Conservation (phyloP, 2,329 filamentous ascomycete species). For the Scopulariopsis brevicaulis region DNA sequence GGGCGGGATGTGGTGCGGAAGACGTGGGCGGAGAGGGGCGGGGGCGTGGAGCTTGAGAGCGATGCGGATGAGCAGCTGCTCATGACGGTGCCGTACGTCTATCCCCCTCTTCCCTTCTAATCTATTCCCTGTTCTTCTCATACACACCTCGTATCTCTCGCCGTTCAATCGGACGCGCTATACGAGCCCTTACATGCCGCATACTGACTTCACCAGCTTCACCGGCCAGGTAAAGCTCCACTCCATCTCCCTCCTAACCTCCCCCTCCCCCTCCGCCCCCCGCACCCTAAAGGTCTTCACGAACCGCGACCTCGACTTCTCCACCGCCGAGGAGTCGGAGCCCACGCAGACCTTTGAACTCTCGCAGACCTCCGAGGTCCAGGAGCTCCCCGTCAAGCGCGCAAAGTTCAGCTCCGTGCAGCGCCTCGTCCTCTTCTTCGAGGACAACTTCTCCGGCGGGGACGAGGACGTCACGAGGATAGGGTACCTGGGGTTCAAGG, state of each 20-base stretch:
- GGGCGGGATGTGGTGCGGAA: slow-evolving; percentile 76
- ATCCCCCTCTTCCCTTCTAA: not conserved
- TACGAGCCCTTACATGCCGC: too few species aligned
- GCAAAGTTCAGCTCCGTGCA: slow-evolving; percentile 82
- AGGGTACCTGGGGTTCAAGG: slow-evolving; percentile 83
- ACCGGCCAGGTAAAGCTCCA: slow-evolving; percentile 90
- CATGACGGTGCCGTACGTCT: slow-evolving; percentile 73
- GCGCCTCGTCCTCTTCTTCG: slow-evolving; percentile 73
- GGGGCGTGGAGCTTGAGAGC: slow-evolving; percentile 67
- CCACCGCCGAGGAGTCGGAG: slow-evolving; percentile 53
- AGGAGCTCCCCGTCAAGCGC: slow-evolving; percentile 81
- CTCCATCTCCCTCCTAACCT: slow-evolving; percentile 75
- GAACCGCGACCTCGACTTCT: slow-evolving; percentile 84
- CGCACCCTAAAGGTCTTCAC: slow-evolving; percentile 76
- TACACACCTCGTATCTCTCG: too few species aligned
- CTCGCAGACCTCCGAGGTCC: slow-evolving; percentile 66
- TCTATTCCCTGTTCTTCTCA: not conserved
- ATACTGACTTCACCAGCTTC: slow-evolving; percentile 40
- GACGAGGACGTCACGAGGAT: slow-evolving; percentile 72
- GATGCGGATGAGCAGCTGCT: slow-evolving; percentile 90
- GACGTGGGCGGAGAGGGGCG: slow-evolving; percentile 71
- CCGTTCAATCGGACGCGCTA: too few species aligned
- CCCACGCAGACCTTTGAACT: slow-evolving; percentile 71
- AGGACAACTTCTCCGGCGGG: slow-evolving; percentile 76
- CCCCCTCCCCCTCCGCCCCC: slow-evolving; percentile 58